These are phyloP conservation scores for Penicillium parvum DNA, from an alignment of 495 filamentous ascomycete species.

Conservation along the genomic window DNA sequence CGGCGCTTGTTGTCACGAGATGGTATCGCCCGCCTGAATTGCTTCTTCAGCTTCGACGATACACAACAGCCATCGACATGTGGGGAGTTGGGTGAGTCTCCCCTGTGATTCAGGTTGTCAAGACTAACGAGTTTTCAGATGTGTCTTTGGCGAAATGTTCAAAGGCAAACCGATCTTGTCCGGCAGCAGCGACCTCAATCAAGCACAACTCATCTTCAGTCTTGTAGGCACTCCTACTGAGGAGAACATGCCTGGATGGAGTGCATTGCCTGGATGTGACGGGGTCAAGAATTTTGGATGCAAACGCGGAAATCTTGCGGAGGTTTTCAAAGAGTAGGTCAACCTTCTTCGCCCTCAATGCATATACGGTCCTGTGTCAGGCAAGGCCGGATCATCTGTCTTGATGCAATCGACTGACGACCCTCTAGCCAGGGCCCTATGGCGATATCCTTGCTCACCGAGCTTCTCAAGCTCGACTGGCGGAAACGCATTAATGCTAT, in stretches of 20 bases:
- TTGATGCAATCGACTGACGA: conserved; percentile 12
- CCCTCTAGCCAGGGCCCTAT: conserved; percentile 42
- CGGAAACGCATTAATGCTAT: conserved; percentile 84
- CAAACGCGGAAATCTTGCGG: conserved; percentile 60
- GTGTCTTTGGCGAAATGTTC: conserved; percentile 98
- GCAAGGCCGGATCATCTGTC: too few species aligned
- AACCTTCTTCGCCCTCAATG: not conserved
- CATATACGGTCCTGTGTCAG: not conserved
- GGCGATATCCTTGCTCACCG: conserved; percentile 73
- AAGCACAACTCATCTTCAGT: conserved; percentile 86
- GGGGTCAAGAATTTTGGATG: conserved; percentile 61
- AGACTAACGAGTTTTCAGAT: conserved; percentile 49
- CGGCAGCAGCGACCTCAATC: conserved; percentile 82
- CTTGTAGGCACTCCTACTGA: conserved; percentile 91
- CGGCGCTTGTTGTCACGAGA: conserved; percentile 86
- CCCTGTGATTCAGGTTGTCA: not conserved
- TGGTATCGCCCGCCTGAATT: conserved; percentile 98
- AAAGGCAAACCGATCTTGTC: conserved; percentile 88
- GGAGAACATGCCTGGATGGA: conserved; percentile 92
- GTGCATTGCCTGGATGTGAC: conserved; percentile 73
- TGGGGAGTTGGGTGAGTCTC: conserved; percentile 87
- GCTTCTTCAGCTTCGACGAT: conserved; percentile 75
- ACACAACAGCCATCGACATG: conserved; percentile 95
- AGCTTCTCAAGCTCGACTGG: conserved; percentile 88
- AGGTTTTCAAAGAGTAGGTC: conserved; percentile 66